These are phyloP conservation scores for Boletus reticulatus DNA, from an alignment of 768 basidiomycete genomes.

Conservation along the genomic window DNA sequence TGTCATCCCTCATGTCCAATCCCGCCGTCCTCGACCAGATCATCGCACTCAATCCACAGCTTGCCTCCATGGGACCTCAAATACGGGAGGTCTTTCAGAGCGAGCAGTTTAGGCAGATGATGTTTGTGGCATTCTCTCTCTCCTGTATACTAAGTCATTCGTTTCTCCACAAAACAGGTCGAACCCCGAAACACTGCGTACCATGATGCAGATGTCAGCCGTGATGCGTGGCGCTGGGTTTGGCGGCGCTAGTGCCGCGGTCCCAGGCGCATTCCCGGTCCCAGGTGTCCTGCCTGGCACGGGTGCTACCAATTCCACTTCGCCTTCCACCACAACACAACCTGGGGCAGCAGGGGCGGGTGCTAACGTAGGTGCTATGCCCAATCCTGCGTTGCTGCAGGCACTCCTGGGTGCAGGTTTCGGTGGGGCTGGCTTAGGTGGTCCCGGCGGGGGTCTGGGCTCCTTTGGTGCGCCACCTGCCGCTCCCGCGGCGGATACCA, in stretches of 20 bases:
- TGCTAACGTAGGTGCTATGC: conserved; percentile 18
- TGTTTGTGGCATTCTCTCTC: conserved; percentile 42
- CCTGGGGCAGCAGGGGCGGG: conserved; percentile 23
- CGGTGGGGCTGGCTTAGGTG: conserved; percentile 27
- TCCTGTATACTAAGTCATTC: not conserved
- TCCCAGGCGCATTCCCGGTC: conserved; percentile 48
- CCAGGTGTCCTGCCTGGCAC: conserved; percentile 50
- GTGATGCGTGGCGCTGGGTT: conserved; percentile 23
- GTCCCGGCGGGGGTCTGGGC: conserved; percentile 26
- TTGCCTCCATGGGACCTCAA: conserved; percentile 74
- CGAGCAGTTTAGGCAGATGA: conserved; percentile 69
- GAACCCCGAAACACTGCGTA: conserved; percentile 73
- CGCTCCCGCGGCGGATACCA: conserved; percentile 60
- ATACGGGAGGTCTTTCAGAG: conserved; percentile 77
- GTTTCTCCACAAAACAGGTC: conserved; percentile 41
- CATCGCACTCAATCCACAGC: conserved; percentile 77
- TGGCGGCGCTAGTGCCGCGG: conserved; percentile 35
- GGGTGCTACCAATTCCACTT: conserved; percentile 24
- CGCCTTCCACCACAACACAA: conserved; percentile 16
- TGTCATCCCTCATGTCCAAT: conserved; percentile 83
- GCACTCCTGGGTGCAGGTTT: conserved; percentile 9
- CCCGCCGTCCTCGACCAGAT: conserved; percentile 88
- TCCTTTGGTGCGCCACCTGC: conserved; percentile 22
- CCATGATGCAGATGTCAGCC: conserved; percentile 73
- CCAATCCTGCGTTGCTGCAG: conserved; percentile 46